Conservation (phyloP, 2,329 filamentous ascomycete species). For the Colletotrichum viniferum region DNA sequence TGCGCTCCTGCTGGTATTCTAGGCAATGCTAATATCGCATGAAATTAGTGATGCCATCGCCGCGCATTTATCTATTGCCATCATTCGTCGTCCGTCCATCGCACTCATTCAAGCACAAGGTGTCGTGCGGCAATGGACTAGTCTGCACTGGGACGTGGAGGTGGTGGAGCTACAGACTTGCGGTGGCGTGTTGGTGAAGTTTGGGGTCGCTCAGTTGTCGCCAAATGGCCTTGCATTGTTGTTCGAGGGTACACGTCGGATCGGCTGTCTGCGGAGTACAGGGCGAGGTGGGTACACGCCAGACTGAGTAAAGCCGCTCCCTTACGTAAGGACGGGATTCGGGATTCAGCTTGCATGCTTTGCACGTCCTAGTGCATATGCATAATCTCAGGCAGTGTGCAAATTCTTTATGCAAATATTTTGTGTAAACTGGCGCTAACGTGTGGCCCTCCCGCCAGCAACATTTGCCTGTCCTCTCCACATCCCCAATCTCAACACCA, state of each 20-base stretch:
- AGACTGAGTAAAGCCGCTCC: not conserved
- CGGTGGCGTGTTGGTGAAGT: not conserved
- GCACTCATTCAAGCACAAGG: not conserved
- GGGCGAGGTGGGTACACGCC: not conserved
- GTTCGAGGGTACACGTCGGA: not conserved
- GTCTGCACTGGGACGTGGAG: not conserved
- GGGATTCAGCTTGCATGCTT: not conserved
- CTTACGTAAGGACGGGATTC: not conserved
- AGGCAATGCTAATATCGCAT: not conserved
- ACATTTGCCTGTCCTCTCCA: not conserved
- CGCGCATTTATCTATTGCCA: not conserved
- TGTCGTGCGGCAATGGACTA: not conserved
- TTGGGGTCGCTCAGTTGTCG: not conserved
- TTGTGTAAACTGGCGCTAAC: no score
- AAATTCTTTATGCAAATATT: no score
- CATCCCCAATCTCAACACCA: not conserved
- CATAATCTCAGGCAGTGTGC: not conserved
- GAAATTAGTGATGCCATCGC: not conserved
- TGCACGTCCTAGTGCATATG: not conserved
- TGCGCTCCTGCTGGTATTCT: not conserved
- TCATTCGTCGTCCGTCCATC: not conserved
- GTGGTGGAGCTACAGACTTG: not conserved
- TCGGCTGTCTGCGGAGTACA: not conserved
- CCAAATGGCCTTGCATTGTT: not conserved
- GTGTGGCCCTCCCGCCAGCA: not conserved